Conservation (phyloP, 139 green algal species). For the Desmodesmus armatus region DNA sequence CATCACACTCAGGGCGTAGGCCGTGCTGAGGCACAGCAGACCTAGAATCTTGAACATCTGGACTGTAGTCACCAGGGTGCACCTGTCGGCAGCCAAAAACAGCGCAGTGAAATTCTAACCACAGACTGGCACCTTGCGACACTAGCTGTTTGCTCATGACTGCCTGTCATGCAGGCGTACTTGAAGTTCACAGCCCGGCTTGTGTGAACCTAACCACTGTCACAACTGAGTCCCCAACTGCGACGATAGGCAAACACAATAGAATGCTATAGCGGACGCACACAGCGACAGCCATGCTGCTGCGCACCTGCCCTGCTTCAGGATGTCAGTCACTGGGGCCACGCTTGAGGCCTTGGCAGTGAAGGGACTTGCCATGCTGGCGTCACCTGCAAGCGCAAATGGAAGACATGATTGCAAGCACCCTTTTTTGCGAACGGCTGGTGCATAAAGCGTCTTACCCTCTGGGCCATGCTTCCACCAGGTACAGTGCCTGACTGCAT, state of each 20-base stretch:
- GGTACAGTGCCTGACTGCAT: too few relatives aligned
- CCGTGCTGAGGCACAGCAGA: constrained; percentile 93
- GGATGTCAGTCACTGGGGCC: constrained; percentile 87
- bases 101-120: neutral
- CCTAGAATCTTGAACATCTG: constrained; percentile 99
- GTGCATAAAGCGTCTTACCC: too few relatives aligned
- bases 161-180: too few relatives aligned
- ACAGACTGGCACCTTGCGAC: neutral
- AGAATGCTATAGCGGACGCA: too few relatives aligned
- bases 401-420: constrained; percentile 40
- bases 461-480: too few relatives aligned
- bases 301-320: constrained; percentile 93
- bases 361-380: constrained; percentile 92
- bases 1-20: constrained; percentile 94
- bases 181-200: too few relatives aligned
- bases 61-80: constrained; percentile 92
- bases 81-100: too few relatives aligned
- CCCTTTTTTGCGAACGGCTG: neutral
- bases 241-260: too few relatives aligned
- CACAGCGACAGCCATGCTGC: too few relatives aligned
- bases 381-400: constrained; percentile 79
- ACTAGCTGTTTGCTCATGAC: too few relatives aligned
- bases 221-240: too few relatives aligned
- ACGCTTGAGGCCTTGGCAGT: constrained; percentile 86
- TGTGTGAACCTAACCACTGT: too few relatives aligned